Evolutionary conservation across 2,329 filamentous ascomycete genomes (phyloP), one percentile per base, ranked within the genome.

Genomic region (Aspergillus calidoustus): DNA sequence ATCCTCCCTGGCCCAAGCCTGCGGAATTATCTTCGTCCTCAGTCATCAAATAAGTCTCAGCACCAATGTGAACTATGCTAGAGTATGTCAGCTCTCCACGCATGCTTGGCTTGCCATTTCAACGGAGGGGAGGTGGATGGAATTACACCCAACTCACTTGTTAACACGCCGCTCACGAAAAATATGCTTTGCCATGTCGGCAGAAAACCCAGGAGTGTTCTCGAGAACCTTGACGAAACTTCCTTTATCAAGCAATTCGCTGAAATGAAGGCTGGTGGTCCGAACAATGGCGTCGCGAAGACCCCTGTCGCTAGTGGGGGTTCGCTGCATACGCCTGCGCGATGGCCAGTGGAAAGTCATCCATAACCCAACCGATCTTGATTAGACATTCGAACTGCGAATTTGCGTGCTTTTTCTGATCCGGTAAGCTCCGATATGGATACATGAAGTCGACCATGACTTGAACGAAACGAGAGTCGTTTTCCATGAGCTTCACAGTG

Each of bases 361-460:
- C 56, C 25, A 59, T 53, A 11, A 22, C 41, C 41, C 56, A 53
- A 13, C 41, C 30, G 19, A 41, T 11, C 49, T 52, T 28, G 25
- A 53, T 25, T 11, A 46, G 7, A 11, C 13, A 15, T 15, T 48
- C 49, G 19, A 53, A 59, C 41, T 48, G 52, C 9, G 8, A n/a
- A n/a, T 31, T 38, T 5, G 43, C 43, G 19, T 53, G 5, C 3
- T 53, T 34, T 22, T 59, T 53, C 28, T 41, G 17, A 53, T 41
- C 41, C 48, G 49, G n/a, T 53, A 53, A 25, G 56, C 56, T 25
- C 38, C 48, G 19, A 47, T 28, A 25, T 59, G 49, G 7, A 59
- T 52, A 58, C 23, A 58, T 58, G 25, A 44, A 58, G 8, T 58
- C 48, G 15, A 59, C 48, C 48, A 53, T 48, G 25, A 43, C 47